A percentile compares a stretch with the other conserved stretches of the same genome.
These are phyloP conservation scores for Multifurca ochricompacta DNA, from an alignment of 768 basidiomycete species.

Conservation along the genomic window DNA sequence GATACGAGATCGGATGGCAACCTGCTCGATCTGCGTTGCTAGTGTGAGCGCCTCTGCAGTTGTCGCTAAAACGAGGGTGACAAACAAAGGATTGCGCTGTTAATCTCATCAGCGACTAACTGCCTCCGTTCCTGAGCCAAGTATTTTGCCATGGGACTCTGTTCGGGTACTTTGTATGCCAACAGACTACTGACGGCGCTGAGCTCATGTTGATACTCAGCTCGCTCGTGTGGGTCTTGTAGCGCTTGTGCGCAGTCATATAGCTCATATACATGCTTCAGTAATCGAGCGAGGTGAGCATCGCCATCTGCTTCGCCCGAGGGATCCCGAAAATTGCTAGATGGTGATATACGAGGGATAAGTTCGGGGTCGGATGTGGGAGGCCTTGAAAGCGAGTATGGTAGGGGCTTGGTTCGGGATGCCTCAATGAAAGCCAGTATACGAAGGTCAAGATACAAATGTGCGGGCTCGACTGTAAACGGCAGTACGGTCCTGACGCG, in stretches of 20 bases:
- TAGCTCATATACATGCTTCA: slow-evolving; percentile 59
- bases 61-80: slow-evolving; percentile 10
- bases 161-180: slow-evolving; percentile 77
- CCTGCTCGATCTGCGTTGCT: slow-evolving; percentile 40
- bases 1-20: slow-evolving; percentile 44
- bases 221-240: slow-evolving; percentile 45
- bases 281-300: slow-evolving; percentile 41
- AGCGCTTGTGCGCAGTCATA: slow-evolving; percentile 54
- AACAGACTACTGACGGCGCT: slow-evolving; percentile 68
- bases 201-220: slow-evolving; percentile 61
- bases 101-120: slow-evolving; percentile 80
- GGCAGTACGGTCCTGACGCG: slow-evolving; percentile 43
- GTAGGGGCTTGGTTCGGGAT: slow-evolving; percentile 63
- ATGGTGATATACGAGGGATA: slow-evolving; percentile 14
- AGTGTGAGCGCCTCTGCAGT: not conserved
- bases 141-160: slow-evolving; percentile 68
- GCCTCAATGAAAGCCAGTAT: slow-evolving; percentile 85
- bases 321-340: slow-evolving; percentile 24
- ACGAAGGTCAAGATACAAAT: slow-evolving; percentile 76
- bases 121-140: slow-evolving; percentile 70
- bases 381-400: slow-evolving; percentile 28
- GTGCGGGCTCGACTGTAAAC: slow-evolving; percentile 64
- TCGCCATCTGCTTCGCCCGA: slow-evolving; percentile 26
- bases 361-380: slow-evolving; percentile 6
- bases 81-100: slow-evolving; percentile 78